Percentiles rank a stretch among this genome's conserved stretches.
phyloP scores from a whole-genome alignment of 108 stramenopile genomes.

The Pelagomonas calceolata region DNA sequence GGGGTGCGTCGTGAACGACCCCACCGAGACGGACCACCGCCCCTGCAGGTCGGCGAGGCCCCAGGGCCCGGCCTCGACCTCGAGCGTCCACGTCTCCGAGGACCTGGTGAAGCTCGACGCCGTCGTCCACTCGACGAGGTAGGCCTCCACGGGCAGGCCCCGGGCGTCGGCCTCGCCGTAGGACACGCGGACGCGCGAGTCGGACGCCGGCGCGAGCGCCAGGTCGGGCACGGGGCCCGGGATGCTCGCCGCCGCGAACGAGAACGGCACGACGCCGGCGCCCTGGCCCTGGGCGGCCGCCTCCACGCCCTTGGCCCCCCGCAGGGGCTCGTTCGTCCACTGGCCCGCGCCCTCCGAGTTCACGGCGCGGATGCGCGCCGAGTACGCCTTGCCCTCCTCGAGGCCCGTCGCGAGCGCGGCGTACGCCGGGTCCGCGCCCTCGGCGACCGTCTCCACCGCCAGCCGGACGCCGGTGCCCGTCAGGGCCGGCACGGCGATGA shows the following conservation, averaged over 20 bases:
- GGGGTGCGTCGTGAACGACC: conserved; percentile 10
- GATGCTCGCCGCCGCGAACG: conserved; percentile 10
- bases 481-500: conserved; percentile 11
- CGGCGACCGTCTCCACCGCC: conserved; percentile 18
- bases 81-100: conserved; percentile 1
- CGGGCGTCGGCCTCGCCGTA: conserved; percentile 24
- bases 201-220: conserved; percentile 22
- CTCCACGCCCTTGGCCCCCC: neutral
- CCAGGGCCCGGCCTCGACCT: neutral
- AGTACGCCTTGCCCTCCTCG: conserved; percentile 22
- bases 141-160: conserved; percentile 28
- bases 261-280: conserved; percentile 24
- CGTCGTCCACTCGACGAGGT: conserved; percentile 48
- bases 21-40: neutral
- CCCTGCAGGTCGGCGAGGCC: neutral
- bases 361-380: conserved; percentile 29
- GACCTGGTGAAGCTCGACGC: conserved; percentile 14
- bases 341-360: conserved; percentile 34
- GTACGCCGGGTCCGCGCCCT: conserved; percentile 19
- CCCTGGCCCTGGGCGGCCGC: conserved; percentile 12
- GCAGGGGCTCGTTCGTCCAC: conserved; percentile 12
- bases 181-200: conserved; percentile 21
- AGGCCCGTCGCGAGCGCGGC: conserved; percentile 21
- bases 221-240: conserved; percentile 16
- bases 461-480: conserved; percentile 24